Evolutionary conservation across 352 stramenopile genomes (phyloP), one percentile per base, ranked within the genome.

Genomic region (Aphanomyces cochlioides): DNA sequence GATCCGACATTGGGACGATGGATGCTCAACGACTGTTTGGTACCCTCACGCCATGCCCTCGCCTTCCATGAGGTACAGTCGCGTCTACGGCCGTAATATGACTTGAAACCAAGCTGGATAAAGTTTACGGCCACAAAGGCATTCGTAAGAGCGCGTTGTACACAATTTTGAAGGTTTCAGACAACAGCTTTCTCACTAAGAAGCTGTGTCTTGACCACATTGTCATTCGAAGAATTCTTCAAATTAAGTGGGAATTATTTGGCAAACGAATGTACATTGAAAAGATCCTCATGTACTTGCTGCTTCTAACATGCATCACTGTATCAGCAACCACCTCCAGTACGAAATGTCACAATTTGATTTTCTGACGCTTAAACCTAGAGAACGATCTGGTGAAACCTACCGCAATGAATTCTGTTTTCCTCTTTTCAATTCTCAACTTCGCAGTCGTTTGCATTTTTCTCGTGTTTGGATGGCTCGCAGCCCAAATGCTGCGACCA

Each of bases 171-270:
- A 19, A 67, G 6, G 5, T 67, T 19, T 5, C n/a, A 15, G 37
- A 57, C 34, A 34, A 10, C 38, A 19, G 7, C 10, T 67, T 39
- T 37, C 1, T 34, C 17, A 41, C 37, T 10, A 63, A 67, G 37
- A 19, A 37, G 12, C n/a, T 57, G 7, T 67, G 60, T 37, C 28
- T 67, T 13, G 36, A 67, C 21, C 60, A 67, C 12, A 3, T 56
- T 7, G 37, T 56, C 43, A 67, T 67, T 28, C 60, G 60, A 7
- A 19, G 60, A 8, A 41, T 67, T 8, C 60, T 67, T 17, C 15
- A 67, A 19, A 13, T 67, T 17, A 67, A 67, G 28, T 67, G 60
- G 60, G 60, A 67, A 41, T 19, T 67, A 17, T 67, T 67, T 67
- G 60, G 43, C 17, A 37, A 67, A 21, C 60, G 60, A 7, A 56